Base-by-base conservation (phyloP, 2,329 filamentous ascomycete genomes). In the Grosmannia huntii region DNA sequence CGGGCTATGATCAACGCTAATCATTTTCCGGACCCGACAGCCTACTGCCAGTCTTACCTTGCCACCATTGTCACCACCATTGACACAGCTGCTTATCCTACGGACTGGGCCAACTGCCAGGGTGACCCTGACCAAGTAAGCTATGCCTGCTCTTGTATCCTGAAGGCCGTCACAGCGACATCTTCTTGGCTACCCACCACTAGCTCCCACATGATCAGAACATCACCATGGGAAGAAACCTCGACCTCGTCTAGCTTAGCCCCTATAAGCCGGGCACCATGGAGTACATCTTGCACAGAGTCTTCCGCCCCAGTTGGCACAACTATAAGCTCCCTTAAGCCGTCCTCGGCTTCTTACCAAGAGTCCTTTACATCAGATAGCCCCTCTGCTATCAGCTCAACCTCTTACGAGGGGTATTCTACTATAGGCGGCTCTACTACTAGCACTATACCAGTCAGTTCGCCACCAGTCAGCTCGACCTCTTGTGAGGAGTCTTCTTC, bases 101-200 rank as follows among this genome's bases (percentile, higher is more conserved):
- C 41, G 1, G 58, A 57, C 33, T 62, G 61, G 61, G 48, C 48
- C 31, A 61, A 57, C 60, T 62, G 61, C n/a, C 23, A 48, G 2
- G 10, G n/a, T 5, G 50, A 58, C 19, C 52, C 41, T 4, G 9
- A 6, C n/a, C 19, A 3, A 27, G 55, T 62, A 23, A 62, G 57
- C 58, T 56, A 54, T 19, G 55, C 55, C 5, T 62, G 61, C 57
- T 33, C 51, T 31, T 62, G 61, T 25, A 48, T 62, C 9, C 10
- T 60, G 19, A 28, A 25, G 14, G 10, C 23, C 10, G 9, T 44
- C 21, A 60, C 41, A 16, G 57, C 53, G 12, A 55, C 48, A 19
- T 36, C 25, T 28, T 31, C 38, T 12, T 44, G 16, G 4, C 33
- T 33, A 33, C 10, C 21, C 21, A 10, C 52, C 1, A 36, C 28